phyloP scores from a whole-genome alignment of 2,329 filamentous ascomycete genomes.

The Lithohypha guttulata region DNA sequence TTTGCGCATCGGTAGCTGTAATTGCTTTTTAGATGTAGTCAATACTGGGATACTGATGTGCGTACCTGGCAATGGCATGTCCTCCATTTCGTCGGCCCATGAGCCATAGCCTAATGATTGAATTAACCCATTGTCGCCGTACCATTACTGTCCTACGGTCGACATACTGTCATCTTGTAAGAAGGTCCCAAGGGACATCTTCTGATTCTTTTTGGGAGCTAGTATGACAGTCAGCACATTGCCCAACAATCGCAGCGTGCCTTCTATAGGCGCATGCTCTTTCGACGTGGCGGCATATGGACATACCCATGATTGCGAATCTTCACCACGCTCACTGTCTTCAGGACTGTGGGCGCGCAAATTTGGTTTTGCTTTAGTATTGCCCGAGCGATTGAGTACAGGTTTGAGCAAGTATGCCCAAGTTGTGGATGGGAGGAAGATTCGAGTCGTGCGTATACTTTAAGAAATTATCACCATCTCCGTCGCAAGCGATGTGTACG shows the following conservation, averaged over 20 bases:
- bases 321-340: conserved; percentile 5
- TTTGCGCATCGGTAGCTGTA: conserved; percentile 31
- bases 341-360: conserved; percentile 5
- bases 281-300: neutral
- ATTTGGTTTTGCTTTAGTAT: too few species aligned
- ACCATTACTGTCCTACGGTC: too few species aligned
- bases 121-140: too few species aligned
- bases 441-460: too few species aligned
- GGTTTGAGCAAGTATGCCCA: too few species aligned
- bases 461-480: too few species aligned
- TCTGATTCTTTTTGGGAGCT: conserved; percentile 92
- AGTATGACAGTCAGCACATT: conserved; percentile 13
- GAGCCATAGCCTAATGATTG: conserved; percentile 65
- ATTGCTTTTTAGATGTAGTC: too few species aligned
- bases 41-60: neutral
- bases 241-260: too few species aligned
- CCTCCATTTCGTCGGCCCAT: conserved; percentile 99
- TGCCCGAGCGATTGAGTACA: too few species aligned
- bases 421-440: too few species aligned
- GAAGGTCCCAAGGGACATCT: conserved; percentile 96
- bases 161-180: conserved; percentile 78
- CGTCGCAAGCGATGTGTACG: too few species aligned
- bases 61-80: conserved; percentile 61
- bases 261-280: too few species aligned
- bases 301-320: conserved; percentile 19